These are phyloP conservation scores for Crithidia expoeki DNA, from an alignment of 208 protist species.

Conservation along the genomic window DNA sequence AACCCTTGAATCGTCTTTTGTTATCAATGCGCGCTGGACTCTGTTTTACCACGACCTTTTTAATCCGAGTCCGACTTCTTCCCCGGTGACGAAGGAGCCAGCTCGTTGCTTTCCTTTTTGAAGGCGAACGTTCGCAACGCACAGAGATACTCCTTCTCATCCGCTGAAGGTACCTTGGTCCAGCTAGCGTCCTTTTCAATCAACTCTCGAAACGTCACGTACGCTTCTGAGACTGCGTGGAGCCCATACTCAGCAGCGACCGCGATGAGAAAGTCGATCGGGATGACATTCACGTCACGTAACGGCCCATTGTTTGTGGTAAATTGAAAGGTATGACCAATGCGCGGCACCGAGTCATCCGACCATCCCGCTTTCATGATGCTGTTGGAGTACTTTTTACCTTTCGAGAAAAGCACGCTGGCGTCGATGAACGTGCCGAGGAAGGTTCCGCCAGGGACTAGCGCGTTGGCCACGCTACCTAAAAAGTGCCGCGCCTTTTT, in stretches of 20 bases:
- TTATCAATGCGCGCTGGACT: no score
- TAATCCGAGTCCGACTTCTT: slow-evolving; percentile 26
- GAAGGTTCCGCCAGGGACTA: slow-evolving; percentile 82
- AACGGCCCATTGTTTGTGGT: slow-evolving; percentile 48
- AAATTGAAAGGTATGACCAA: slow-evolving; percentile 69
- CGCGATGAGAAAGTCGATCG: slow-evolving; percentile 84
- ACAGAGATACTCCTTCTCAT: slow-evolving; percentile 85
- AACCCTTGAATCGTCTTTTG: no score
- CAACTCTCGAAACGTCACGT: slow-evolving; percentile 73
- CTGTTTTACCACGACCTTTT: background rate
- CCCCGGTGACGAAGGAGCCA: slow-evolving; percentile 29
- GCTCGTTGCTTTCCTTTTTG: slow-evolving; percentile 66
- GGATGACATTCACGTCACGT: slow-evolving; percentile 73
- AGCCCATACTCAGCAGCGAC: slow-evolving; percentile 69
- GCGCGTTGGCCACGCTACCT: slow-evolving; percentile 75
- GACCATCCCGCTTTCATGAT: slow-evolving; percentile 74
- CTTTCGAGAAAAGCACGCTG: slow-evolving; percentile 62
- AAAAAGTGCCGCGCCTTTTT: slow-evolving; percentile 66
- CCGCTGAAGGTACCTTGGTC: slow-evolving; percentile 60
- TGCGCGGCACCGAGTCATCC: slow-evolving; percentile 60
- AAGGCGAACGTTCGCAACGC: slow-evolving; percentile 77
- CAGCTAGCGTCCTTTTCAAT: slow-evolving; percentile 82
- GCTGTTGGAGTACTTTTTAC: slow-evolving; percentile 56
- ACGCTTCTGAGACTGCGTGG: slow-evolving; percentile 66
- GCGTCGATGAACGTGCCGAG: slow-evolving; percentile 77